Conservation (phyloP, 805 yeast genomes). For the Ascoidea asiatica region DNA sequence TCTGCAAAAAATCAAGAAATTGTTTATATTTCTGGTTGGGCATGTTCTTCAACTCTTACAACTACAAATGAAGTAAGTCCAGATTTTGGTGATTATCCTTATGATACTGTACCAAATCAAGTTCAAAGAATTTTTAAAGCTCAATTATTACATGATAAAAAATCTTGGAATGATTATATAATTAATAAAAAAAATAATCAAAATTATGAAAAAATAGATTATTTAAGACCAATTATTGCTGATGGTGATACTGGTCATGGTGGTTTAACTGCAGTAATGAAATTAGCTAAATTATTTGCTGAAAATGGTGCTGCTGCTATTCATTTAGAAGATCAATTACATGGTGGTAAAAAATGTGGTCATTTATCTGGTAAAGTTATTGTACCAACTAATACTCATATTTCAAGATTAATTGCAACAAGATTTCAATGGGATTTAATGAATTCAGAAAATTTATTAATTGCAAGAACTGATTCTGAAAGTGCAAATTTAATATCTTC, state of each 20-base stretch:
- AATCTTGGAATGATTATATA: conserved; percentile 28
- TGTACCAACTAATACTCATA: conserved; percentile 45
- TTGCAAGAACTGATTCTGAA: conserved; percentile 51
- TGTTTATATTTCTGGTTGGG: conserved; percentile 50
- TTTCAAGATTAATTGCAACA: conserved; percentile 40
- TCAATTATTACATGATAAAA: conserved; percentile 42
- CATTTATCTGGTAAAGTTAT: conserved; percentile 49
- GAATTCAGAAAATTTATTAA: conserved; percentile 42
- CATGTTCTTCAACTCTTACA: conserved; percentile 40
- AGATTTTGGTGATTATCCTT: conserved; percentile 58
- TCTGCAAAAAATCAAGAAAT: conserved; percentile 37
- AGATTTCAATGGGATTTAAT: conserved; percentile 53
- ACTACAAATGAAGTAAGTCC: conserved; percentile 53
- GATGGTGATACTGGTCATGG: conserved; percentile 63
- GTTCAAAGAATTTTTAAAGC: conserved; percentile 47
- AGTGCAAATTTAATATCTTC: conserved; percentile 37
- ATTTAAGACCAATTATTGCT: conserved; percentile 48
- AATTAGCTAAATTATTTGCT: conserved; percentile 50
- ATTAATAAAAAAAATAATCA: conserved; percentile 13
- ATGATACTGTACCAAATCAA: conserved; percentile 57
- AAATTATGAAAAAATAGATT: conserved; percentile 24
- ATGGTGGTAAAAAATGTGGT: conserved; percentile 56
- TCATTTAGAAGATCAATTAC: conserved; percentile 50
- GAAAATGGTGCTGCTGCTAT: conserved; percentile 57
- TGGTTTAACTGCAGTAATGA: conserved; percentile 48